phyloP scores from a whole-genome alignment of 345 rosid genomes.

The Eucalyptus fibrosa region DNA sequence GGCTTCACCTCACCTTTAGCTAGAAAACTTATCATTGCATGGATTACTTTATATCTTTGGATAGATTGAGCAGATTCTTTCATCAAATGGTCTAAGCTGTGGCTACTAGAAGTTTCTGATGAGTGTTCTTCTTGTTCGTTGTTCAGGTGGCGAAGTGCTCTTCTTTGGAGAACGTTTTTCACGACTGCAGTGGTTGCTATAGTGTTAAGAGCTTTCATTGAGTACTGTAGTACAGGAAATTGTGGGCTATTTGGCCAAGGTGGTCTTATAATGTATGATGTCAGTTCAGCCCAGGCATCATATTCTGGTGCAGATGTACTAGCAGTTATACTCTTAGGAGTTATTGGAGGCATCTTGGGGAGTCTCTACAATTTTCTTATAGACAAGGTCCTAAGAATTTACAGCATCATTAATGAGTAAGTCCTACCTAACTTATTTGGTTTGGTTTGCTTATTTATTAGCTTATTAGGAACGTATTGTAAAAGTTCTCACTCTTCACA shows the following conservation, averaged over 20 bases:
- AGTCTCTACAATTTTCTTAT: conserved; percentile 45
- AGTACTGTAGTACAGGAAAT: conserved; percentile 28
- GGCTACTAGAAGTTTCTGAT: background rate
- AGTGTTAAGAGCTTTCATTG: conserved; percentile 44
- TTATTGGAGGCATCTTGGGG: conserved; percentile 51
- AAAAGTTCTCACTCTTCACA: background rate
- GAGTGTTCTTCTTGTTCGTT: background rate
- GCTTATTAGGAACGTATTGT: background rate
- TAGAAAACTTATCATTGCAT: background rate
- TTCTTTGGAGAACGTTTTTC: conserved; percentile 71
- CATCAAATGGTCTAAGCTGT: background rate
- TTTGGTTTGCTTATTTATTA: background rate
- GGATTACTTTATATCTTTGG: background rate
- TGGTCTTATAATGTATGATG: conserved; percentile 62
- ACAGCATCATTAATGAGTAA: conserved; percentile 59
- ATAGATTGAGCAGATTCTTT: background rate
- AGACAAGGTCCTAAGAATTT: conserved; percentile 53
- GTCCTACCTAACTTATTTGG: background rate
- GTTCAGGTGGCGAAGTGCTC: conserved; percentile 67
- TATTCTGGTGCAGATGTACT: conserved; percentile 37
- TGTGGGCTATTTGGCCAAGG: conserved; percentile 65
- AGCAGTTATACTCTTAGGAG: conserved; percentile 43
- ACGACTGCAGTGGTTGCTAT: conserved; percentile 71
- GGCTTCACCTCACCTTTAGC: background rate
- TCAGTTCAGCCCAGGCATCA: conserved; percentile 21